Conservation (phyloP, 345 rosid genomes). For the Citrus reticulata region DNA sequence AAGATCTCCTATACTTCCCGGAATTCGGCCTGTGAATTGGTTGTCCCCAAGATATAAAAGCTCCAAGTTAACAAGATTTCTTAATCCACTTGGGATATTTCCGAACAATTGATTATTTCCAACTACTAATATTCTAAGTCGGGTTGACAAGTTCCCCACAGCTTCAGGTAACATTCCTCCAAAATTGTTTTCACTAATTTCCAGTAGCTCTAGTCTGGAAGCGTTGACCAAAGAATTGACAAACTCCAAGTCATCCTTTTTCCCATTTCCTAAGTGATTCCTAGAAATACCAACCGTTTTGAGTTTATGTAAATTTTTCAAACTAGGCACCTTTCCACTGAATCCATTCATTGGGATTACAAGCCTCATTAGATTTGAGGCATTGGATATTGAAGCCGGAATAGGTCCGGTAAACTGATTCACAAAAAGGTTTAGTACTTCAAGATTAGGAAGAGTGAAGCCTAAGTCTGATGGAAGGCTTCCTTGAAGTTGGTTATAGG, state of each 20-base stretch:
- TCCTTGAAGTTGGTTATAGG: background rate
- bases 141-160: constrained; percentile 1
- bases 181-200: fast-evolving
- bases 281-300: background rate
- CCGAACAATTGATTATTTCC: background rate
- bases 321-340: constrained; percentile 2
- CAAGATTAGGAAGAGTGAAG: constrained; percentile 13
- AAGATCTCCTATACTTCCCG: background rate
- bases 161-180: background rate
- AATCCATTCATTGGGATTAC: fast-evolving
- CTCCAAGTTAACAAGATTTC: background rate
- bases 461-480: background rate
- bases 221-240: too few species aligned
- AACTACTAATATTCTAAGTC: background rate
- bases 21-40: background rate
- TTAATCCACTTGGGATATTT: background rate
- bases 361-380: background rate
- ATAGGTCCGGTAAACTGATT: constrained; percentile 19
- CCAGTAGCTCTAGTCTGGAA: too few species aligned
- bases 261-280: background rate
- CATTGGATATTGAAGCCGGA: constrained; percentile 3
- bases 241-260: too few species aligned
- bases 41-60: background rate
- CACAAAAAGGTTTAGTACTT: fast-evolving
- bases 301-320: background rate